Percentiles rank a stretch among this genome's conserved stretches.
Conservation (phyloP, 768 basidiomycete species). For the Amanita phalloides region DNA sequence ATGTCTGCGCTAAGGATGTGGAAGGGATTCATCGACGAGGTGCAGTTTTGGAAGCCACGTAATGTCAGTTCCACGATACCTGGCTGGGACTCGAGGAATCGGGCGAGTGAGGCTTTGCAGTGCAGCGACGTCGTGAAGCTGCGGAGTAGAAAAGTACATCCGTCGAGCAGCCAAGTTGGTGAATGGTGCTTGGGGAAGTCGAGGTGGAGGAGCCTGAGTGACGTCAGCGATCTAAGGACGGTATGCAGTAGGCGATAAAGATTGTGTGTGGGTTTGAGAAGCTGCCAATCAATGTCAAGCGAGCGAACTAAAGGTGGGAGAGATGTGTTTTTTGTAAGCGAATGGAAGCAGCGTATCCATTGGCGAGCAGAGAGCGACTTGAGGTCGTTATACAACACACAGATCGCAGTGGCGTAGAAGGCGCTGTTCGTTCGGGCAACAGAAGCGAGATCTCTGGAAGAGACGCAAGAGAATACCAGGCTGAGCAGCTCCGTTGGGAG, state of each 20-base stretch:
- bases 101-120: slow-evolving; percentile 28
- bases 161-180: slow-evolving; percentile 39
- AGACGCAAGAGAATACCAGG: slow-evolving; percentile 15
- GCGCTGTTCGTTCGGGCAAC: slow-evolving; percentile 16
- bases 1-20: slow-evolving; percentile 3
- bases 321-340: slow-evolving; percentile 25
- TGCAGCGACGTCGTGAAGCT: slow-evolving; percentile 45
- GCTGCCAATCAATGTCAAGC: slow-evolving; percentile 34
- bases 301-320: slow-evolving; percentile 30
- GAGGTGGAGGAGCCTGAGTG: slow-evolving; percentile 33
- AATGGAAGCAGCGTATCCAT: slow-evolving; percentile 26
- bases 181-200: slow-evolving; percentile 33
- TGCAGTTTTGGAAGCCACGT: slow-evolving; percentile 34
- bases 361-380: slow-evolving; percentile 17
- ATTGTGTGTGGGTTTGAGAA: slow-evolving; percentile 29
- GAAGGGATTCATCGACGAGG: slow-evolving; percentile 14
- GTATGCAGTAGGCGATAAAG: slow-evolving; percentile 39
- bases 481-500: slow-evolving; percentile 26
- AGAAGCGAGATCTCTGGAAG: slow-evolving; percentile 12
- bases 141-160: slow-evolving; percentile 32
- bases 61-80: slow-evolving; percentile 41
- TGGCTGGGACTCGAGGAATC: slow-evolving; percentile 41
- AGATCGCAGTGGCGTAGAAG: slow-evolving; percentile 17
- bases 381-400: slow-evolving; percentile 24
- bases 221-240: slow-evolving; percentile 26